A percentile compares a stretch with the other conserved stretches of the same genome.
phyloP scores from a whole-genome alignment of 1,139 yeast genomes.

The Saccharomyces uvarum region DNA sequence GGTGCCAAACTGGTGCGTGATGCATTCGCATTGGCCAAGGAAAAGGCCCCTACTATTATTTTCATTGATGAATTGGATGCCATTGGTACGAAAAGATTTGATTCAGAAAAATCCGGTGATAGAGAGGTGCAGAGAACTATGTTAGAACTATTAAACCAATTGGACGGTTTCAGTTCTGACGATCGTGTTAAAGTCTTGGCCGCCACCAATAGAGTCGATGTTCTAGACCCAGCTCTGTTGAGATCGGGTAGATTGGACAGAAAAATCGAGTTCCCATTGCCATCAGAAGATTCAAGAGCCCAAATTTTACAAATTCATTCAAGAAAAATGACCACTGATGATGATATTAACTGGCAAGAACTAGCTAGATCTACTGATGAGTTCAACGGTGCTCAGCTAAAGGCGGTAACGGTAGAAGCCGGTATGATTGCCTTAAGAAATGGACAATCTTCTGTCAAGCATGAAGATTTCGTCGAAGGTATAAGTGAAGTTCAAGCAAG shows the following conservation, averaged over 20 bases:
- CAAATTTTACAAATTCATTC: slow-evolving; percentile 95
- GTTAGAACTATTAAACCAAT: slow-evolving; percentile 92
- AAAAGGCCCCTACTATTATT: slow-evolving; percentile 95
- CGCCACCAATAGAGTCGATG: slow-evolving; percentile 97
- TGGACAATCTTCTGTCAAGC: slow-evolving; percentile 85
- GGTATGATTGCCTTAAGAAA: slow-evolving; percentile 98
- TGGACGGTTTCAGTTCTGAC: slow-evolving; percentile 97
- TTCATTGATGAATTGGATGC: slow-evolving; percentile 98
- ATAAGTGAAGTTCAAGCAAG: slow-evolving; percentile 97
- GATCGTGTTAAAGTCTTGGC: slow-evolving; percentile 95
- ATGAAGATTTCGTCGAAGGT: slow-evolving; percentile 97
- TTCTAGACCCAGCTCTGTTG: slow-evolving; percentile 90
- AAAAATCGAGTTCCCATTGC: slow-evolving; percentile 94
- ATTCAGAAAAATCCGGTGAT: slow-evolving; percentile 95
- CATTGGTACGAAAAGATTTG: slow-evolving; percentile 96
- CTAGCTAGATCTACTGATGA: slow-evolving; percentile 96
- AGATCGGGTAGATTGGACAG: slow-evolving; percentile 97
- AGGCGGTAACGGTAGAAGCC: slow-evolving; percentile 97
- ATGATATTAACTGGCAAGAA: slow-evolving; percentile 94
- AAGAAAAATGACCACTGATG: slow-evolving; percentile 90
- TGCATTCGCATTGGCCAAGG: slow-evolving; percentile 97
- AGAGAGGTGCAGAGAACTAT: slow-evolving; percentile 98
- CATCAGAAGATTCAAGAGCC: slow-evolving; percentile 95
- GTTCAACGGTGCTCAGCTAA: slow-evolving; percentile 95
- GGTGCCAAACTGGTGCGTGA: slow-evolving; percentile 97